Conservation (phyloP, 257 asterid species). For the Solanum habrochaites region DNA sequence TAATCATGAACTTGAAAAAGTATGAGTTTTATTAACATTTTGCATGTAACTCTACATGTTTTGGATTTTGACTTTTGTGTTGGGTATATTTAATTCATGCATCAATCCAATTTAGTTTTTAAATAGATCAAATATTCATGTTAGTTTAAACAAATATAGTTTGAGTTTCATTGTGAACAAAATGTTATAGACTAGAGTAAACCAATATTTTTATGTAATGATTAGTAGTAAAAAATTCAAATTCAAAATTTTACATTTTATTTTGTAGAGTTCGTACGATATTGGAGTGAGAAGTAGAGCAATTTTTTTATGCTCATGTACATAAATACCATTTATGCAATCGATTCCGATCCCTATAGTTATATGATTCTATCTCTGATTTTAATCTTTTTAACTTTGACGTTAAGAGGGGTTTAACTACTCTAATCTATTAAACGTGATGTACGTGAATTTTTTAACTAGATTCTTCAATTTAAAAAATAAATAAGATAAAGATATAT, state of each 20-base stretch:
- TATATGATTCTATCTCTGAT: too few relatives aligned
- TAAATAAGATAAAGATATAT: too few relatives aligned
- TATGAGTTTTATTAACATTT: not conserved
- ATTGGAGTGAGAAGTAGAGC: not conserved
- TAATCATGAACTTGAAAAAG: not conserved
- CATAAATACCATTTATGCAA: too few relatives aligned
- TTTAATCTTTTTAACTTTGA: too few relatives aligned
- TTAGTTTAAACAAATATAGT: not conserved
- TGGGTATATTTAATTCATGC: not conserved
- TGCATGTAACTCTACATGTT: not conserved
- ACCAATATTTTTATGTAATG: not conserved
- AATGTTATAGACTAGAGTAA: not conserved
- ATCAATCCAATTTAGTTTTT: slow-evolving; percentile 15
- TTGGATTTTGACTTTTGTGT: not conserved
- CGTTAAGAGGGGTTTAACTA: too few relatives aligned
- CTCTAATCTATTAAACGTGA: too few relatives aligned
- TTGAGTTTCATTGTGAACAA: not conserved
- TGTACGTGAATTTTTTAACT: too few relatives aligned
- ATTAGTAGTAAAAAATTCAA: too few relatives aligned
- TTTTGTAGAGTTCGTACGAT: not conserved
- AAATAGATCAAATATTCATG: too few relatives aligned
- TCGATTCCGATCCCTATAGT: too few relatives aligned
- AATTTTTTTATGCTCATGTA: not conserved
- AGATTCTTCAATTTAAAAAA: too few relatives aligned
- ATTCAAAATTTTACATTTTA: too few relatives aligned